These are phyloP conservation scores for Leccinum obscurum DNA, from an alignment of 768 basidiomycete genomes.

Conservation along the genomic window DNA sequence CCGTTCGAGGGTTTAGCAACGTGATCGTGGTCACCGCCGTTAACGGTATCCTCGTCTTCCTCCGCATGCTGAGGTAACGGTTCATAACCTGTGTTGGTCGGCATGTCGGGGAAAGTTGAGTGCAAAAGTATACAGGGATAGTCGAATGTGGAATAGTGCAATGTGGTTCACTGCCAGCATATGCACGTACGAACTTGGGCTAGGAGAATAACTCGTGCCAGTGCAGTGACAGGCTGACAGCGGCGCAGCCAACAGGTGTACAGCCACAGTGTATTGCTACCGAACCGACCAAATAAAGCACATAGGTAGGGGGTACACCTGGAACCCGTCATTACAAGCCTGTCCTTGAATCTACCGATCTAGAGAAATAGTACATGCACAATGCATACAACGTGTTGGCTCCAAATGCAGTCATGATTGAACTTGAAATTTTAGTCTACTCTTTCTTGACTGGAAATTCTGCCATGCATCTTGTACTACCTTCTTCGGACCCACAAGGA, in stretches of 20 bases:
- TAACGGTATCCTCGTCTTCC: constrained; percentile 39
- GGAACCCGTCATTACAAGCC: neutral
- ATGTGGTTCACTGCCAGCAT: constrained; percentile 22
- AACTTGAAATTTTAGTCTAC: neutral
- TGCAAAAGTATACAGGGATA: neutral
- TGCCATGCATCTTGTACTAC: neutral
- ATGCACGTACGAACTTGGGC: neutral
- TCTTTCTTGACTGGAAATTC: neutral
- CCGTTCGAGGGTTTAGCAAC: constrained; percentile 27
- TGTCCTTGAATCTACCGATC: neutral
- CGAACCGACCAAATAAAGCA: neutral
- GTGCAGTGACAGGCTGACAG: too few species aligned
- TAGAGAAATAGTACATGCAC: neutral
- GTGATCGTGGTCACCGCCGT: constrained; percentile 34
- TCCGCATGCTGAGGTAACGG: constrained; percentile 43
- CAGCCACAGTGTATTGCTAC: constrained; percentile 21
- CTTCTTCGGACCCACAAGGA: neutral
- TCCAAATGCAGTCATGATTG: neutral
- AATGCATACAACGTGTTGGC: neutral
- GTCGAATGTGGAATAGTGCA: constrained; percentile 13
- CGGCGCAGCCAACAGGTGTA: constrained; percentile 10
- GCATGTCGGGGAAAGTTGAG: constrained; percentile 33
- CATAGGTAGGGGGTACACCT: neutral
- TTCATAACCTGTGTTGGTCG: constrained; percentile 47
- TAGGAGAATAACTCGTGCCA: constrained; percentile 10